These are phyloP conservation scores for Cucurbita maxima DNA, from an alignment of 306 rosid genomes.

Conservation along the genomic window DNA sequence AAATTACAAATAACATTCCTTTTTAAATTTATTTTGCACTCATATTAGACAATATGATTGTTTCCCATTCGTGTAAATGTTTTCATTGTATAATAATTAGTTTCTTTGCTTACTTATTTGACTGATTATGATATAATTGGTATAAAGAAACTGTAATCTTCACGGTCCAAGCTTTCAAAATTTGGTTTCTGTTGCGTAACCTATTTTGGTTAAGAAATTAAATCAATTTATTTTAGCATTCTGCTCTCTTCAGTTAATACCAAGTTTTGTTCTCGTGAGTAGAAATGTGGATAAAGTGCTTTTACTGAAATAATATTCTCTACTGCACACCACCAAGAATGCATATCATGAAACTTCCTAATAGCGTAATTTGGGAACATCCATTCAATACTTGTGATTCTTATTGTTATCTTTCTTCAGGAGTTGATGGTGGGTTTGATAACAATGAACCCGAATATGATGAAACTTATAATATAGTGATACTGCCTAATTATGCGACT, in stretches of 20 bases:
- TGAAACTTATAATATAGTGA: conserved; percentile 48
- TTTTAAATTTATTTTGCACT: neutral
- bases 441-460: conserved; percentile 64
- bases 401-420: conserved; percentile 22
- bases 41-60: neutral
- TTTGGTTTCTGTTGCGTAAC: neutral
- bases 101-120: neutral
- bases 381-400: neutral
- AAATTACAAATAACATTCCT: neutral
- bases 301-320: neutral
- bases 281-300: neutral
- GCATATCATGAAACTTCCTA: neutral
- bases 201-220: neutral
- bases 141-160: neutral
- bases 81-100: neutral
- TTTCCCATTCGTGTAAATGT: neutral
- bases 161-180: neutral
- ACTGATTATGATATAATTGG: neutral
- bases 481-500: conserved; percentile 60
- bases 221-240: neutral
- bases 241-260: neutral
- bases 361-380: neutral
- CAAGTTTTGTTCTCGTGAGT: neutral
- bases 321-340: neutral
- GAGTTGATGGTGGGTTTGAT: conserved; percentile 87